Base-by-base conservation (phyloP, 1,284 basidiomycete genomes). In the Phellopilus nigrolimitatus region DNA sequence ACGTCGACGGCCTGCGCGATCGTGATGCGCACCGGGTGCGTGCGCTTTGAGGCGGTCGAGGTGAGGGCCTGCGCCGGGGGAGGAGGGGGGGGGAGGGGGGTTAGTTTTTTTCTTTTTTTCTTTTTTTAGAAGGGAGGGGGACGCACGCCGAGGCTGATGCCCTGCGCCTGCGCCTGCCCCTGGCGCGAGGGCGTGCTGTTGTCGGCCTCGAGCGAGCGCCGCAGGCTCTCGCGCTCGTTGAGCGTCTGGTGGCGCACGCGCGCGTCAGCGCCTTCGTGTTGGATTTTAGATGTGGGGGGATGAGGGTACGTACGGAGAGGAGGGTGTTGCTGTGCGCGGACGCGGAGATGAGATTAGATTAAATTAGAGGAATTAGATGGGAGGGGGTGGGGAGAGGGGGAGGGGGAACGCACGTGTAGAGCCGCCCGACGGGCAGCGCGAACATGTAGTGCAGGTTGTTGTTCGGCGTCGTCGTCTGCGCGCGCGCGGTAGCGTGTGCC, bases 381-480 rank as follows among this genome's bases (percentile, higher is more conserved):
- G n/a, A n/a, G n/a, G n/a, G n/a, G n/a, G n/a, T n/a, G n/a, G n/a
- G n/a, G n/a, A n/a, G n/a, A n/a, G n/a, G n/a, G n/a, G n/a, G 31
- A 28, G 17, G 4, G 3, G 3, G 8, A 13, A 45, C 49, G 30
- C 21, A 51, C 49, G 49, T 51, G 15, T 45, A 45, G 13, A 51
- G 37, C 31, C 49, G 41, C n/a, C 49, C 49, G 33, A 51, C 49
- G 21, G 49, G 49, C 10, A 51, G 31, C 8, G 49, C 49, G 28
- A 51, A 51, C 49, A 51, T 51, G 36, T 51, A 51, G 19, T 51
- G 49, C 7, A 51, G 21, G 33, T 51, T 51, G 36, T 46, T 51
- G 33, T 51, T 39, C 34, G 49, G 49, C 7, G 49, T 45, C 21
- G 39, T 45, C 33, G 49, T 51, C 49, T 51, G 24, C n/a, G 31